Evolutionary conservation across 176 grass and related monocot genomes (phyloP).

Genomic region (Aegilops longissima): DNA sequence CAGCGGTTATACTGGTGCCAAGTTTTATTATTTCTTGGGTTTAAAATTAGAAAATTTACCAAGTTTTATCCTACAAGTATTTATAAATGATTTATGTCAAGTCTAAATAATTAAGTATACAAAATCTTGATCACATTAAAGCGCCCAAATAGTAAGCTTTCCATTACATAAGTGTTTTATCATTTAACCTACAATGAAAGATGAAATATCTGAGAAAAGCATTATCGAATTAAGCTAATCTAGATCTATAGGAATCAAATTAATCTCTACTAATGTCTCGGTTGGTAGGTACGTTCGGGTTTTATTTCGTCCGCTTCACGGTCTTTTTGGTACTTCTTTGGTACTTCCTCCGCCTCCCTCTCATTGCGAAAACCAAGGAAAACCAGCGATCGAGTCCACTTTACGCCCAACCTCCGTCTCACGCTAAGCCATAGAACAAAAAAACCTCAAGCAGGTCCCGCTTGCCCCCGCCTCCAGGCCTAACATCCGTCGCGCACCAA

Average conservation of each 20-base stretch:
- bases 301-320: no score
- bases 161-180: not conserved
- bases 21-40: not conserved
- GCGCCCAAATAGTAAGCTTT: not conserved
- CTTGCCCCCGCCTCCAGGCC: no score
- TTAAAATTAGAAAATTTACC: conserved; percentile 2
- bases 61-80: not conserved
- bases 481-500: no score
- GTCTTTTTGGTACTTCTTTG: no score
- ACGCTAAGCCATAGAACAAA: no score
- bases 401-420: no score
- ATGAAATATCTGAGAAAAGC: not conserved
- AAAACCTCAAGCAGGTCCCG: no score
- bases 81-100: not conserved
- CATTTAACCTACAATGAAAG: not conserved
- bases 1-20: not conserved
- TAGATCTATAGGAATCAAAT: not conserved
- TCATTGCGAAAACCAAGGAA: no score
- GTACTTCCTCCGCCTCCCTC: no score
- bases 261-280: no score
- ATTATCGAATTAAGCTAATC: conserved; percentile 4
- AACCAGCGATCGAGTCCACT: no score
- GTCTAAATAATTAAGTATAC: conserved; percentile 1
- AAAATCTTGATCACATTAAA: not conserved
- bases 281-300: no score